Evolutionary conservation across 2,329 filamentous ascomycete species (phyloP).

Genomic region (Calonectria pseudoreteaudii): DNA sequence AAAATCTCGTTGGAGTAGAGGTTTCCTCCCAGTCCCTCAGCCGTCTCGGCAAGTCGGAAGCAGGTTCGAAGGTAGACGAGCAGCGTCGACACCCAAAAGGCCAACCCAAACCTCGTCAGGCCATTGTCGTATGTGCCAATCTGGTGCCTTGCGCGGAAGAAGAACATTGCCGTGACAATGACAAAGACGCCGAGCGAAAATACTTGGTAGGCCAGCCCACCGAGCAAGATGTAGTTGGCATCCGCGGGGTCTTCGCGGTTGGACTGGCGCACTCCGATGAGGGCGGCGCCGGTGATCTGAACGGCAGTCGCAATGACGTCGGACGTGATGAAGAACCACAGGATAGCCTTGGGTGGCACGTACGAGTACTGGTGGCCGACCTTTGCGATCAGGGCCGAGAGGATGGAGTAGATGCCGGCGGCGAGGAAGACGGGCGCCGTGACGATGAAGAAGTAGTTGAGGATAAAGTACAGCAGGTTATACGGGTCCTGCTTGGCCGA

Average conservation of each 20-base stretch:
- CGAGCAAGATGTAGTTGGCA: conserved; percentile 67
- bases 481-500: conserved; percentile 64
- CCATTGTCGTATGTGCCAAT: conserved; percentile 39
- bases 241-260: conserved; percentile 61
- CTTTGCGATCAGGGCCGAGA: conserved; percentile 61
- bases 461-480: conserved; percentile 65
- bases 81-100: conserved; percentile 58
- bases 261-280: conserved; percentile 63
- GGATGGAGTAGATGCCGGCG: conserved; percentile 66
- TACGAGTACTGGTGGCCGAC: conserved; percentile 57
- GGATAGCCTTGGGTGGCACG: conserved; percentile 58
- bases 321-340: conserved; percentile 65
- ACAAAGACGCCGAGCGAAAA: conserved; percentile 63
- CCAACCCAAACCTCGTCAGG: conserved; percentile 53
- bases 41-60: conserved; percentile 67
- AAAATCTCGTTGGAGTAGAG: conserved; percentile 63
- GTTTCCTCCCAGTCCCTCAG: conserved; percentile 58
- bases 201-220: conserved; percentile 66
- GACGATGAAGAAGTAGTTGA: conserved; percentile 72
- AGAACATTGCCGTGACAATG: conserved; percentile 54
- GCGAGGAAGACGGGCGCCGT: conserved; percentile 69
- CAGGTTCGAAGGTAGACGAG: conserved; percentile 64
- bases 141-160: conserved; percentile 50
- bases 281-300: conserved; percentile 65
- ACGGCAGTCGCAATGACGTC: conserved; percentile 66